Percentiles rank a stretch among this genome's conserved stretches.
These are phyloP conservation scores for Adansonia digitata DNA, from an alignment of 345 rosid genomes.

Conservation along the genomic window DNA sequence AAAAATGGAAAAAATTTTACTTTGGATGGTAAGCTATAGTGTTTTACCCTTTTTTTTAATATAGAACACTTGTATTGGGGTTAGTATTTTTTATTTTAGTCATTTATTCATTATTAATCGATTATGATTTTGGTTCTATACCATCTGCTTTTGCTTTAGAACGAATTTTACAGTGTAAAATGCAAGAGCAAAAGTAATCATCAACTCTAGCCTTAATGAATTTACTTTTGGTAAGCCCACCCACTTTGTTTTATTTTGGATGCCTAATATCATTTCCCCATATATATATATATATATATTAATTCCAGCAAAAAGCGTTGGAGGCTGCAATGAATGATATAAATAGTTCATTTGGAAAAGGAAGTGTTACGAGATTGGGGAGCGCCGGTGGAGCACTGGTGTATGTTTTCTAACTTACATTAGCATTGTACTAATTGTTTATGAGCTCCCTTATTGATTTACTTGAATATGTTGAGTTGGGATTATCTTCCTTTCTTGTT, in stretches of 20 bases:
- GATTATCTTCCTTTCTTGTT: not conserved
- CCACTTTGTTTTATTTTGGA: not conserved
- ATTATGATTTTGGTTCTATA: not conserved
- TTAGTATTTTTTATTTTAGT: not conserved
- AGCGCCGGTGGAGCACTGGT: conserved; percentile 93
- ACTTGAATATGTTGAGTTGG: not conserved
- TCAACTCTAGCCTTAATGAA: not conserved
- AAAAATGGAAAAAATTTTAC: not conserved
- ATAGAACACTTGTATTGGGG: not conserved
- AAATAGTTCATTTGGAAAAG: conserved; percentile 84
- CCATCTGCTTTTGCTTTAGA: not conserved
- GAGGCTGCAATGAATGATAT: conserved; percentile 95
- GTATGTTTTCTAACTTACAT: conserved; percentile 40
- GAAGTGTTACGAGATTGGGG: conserved; percentile 93
- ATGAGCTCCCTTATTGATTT: not conserved
- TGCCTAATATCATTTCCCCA: not conserved
- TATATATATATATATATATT: too few species aligned
- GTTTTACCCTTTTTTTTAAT: not conserved
- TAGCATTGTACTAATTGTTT: not conserved
- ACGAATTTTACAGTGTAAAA: not conserved
- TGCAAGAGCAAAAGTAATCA: not conserved
- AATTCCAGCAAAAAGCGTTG: conserved; percentile 79
- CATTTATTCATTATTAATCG: not conserved
- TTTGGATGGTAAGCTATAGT: not conserved
- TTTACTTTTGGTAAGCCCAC: not conserved